phyloP scores from a whole-genome alignment of 495 filamentous ascomycete genomes.

The Talaromyces liani region DNA sequence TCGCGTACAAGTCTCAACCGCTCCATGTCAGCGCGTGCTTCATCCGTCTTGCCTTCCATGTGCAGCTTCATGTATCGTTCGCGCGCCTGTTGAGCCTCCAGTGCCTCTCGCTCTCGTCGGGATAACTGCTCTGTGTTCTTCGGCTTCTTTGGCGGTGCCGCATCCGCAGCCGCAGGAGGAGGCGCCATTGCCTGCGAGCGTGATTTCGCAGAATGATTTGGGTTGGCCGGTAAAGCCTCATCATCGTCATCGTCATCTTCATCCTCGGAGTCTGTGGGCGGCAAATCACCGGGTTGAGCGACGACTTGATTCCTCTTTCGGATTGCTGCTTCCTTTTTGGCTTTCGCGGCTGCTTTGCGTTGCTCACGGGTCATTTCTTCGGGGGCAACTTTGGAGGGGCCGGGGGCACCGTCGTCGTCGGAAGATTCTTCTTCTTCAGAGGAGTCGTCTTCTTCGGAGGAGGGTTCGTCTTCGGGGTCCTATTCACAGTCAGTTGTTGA shows the following conservation, averaged over 20 bases:
- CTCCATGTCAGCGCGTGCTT: conserved; percentile 88
- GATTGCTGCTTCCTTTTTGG: conserved; percentile 82
- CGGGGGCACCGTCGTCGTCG: conserved; percentile 25
- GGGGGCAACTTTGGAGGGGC: conserved; percentile 13
- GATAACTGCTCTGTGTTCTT: conserved; percentile 50
- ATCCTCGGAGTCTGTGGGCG: conserved; percentile 58
- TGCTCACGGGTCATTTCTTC: conserved; percentile 71
- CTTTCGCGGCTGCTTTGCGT: conserved; percentile 81
- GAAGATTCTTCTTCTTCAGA: conserved; percentile 32
- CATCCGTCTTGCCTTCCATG: conserved; percentile 92
- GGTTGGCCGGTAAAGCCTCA: conserved; percentile 70
- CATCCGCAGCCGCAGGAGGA: conserved; percentile 25
- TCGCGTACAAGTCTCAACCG: conserved; percentile 72
- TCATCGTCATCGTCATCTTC: conserved; percentile 50
- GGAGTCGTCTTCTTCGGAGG: conserved; percentile 19
- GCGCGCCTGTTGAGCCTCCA: conserved; percentile 80
- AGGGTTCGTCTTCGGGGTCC: conserved; percentile 7
- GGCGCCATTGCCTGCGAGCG: conserved; percentile 49
- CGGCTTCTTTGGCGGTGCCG: conserved; percentile 9
- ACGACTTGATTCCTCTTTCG: conserved; percentile 54
- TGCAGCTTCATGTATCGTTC: conserved; percentile 92
- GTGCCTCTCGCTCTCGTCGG: conserved; percentile 78
- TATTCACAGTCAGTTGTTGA: not conserved
- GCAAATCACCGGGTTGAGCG: conserved; percentile 76
- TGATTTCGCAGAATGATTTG: conserved; percentile 75